These are phyloP conservation scores for Cytospora leucostoma DNA, from an alignment of 2,329 filamentous ascomycete species.

Conservation along the genomic window DNA sequence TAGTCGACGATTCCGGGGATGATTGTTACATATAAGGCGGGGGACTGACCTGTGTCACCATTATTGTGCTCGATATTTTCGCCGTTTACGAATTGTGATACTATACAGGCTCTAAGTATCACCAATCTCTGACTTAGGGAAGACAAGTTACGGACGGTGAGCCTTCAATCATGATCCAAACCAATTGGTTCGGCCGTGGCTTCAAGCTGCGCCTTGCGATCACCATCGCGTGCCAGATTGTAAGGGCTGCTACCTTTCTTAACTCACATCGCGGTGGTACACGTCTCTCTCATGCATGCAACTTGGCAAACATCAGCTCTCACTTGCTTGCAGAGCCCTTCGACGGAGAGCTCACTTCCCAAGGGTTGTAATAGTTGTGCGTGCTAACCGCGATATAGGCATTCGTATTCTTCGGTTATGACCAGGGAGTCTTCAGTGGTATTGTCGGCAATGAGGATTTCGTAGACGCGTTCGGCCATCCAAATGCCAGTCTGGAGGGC, in stretches of 20 bases:
- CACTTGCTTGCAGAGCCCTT: background rate
- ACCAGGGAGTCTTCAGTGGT: constrained; percentile 51
- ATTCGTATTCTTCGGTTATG: constrained; percentile 45
- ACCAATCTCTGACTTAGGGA: background rate
- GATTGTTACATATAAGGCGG: no score
- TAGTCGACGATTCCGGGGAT: background rate
- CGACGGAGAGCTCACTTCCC: no score
- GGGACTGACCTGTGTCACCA: no score
- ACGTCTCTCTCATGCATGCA: background rate
- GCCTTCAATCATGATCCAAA: constrained; percentile 17
- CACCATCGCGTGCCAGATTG: constrained; percentile 39
- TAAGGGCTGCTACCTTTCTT: background rate
- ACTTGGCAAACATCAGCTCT: no score
- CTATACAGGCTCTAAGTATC: background rate
- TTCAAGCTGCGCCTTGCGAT: constrained; percentile 27
- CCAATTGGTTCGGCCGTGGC: constrained; percentile 28
- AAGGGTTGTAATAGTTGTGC: no score
- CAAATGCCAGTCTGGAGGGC: constrained; percentile 40
- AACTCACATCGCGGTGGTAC: background rate
- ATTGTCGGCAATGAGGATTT: constrained; percentile 50
- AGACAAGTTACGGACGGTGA: background rate
- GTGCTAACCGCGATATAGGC: constrained; percentile 19
- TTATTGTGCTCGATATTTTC: no score
- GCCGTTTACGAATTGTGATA: background rate
- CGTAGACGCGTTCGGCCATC: constrained; percentile 42